Evolutionary conservation across 331 rosid species (phyloP), one percentile per base, ranked within the genome.

Genomic region (Pyrus hybrid): DNA sequence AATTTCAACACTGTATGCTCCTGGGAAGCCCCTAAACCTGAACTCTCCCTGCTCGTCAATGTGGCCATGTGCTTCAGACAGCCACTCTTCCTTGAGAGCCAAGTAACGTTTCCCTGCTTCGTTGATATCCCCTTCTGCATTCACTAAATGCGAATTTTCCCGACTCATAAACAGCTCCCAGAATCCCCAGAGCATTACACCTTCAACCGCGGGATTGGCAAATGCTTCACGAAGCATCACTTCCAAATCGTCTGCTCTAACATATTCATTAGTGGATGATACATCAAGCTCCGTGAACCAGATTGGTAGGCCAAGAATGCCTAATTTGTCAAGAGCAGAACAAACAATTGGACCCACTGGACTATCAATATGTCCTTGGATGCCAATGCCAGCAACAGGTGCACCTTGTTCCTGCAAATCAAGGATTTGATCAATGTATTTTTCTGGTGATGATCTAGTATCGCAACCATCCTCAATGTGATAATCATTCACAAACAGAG

Each of bases 231-330:
- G 63, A 45, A 90, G 70, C 88, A 90, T 94, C 76, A 90, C 97
- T 74, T 94, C 97, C 79, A 94, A 79, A 75, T 95, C 99, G 43
- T 95, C 97, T 0, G 92, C 97, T 79, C 97, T 80, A 2, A 92
- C 80, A 76, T 61, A 67, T 54, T 95, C 99, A 49, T 95, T 95
- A 16, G 35, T 77, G 10, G 97, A 95, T 22, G 96, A 90, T 21
- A 90, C 96, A 58, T 95, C 99, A 33, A 95, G 90, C 79, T 95
- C 99, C 1, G 99, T 95, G 28, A 90, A 90, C 99, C 99, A 95
- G 71, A 95, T 83, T 76, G 97, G 97, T 10, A 92, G 76, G 47
- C 99, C 99, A 30, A 95, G 88, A 57, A 87, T 80, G 11, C 96
- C 97, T 67, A 95, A 60, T 76, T 86, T 85, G 49, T 95, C 93